phyloP scores from a whole-genome alignment of 108 stramenopile genomes.

The Cyclostephanos tholiformis region DNA sequence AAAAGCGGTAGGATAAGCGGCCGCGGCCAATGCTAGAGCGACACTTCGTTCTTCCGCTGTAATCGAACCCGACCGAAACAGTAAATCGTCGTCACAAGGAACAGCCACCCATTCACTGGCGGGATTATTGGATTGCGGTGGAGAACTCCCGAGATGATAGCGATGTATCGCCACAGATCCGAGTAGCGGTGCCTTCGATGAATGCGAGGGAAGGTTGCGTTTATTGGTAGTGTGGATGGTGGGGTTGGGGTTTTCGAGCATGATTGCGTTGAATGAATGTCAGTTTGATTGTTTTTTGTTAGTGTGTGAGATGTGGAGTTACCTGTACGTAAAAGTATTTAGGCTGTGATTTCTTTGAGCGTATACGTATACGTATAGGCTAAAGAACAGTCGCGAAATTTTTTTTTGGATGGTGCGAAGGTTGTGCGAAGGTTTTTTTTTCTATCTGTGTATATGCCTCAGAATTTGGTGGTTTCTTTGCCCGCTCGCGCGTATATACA shows the following conservation, averaged over 20 bases:
- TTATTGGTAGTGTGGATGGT: constrained; percentile 34
- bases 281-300: no score
- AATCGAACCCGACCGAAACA: constrained; percentile 5
- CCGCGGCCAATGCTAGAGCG: constrained; percentile 39
- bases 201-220: constrained; percentile 12
- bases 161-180: constrained; percentile 36
- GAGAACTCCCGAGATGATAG: constrained; percentile 33
- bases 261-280: not conserved
- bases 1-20: constrained; percentile 25
- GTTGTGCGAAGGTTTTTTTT: no score
- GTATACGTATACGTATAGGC: no score
- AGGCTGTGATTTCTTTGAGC: no score
- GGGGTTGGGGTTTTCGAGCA: constrained; percentile 53
- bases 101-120: not conserved
- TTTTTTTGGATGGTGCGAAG: no score
- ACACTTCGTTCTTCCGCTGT: constrained; percentile 48
- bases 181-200: constrained; percentile 14
- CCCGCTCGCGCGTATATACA: no score
- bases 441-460: no score
- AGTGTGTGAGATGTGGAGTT: no score
- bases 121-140: constrained; percentile 1
- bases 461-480: no score
- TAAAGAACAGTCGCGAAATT: no score
- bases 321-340: no score
- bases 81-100: constrained; percentile 10